phyloP scores from a whole-genome alignment of 139 green algal genomes.

The Coelastrella sp. region DNA sequence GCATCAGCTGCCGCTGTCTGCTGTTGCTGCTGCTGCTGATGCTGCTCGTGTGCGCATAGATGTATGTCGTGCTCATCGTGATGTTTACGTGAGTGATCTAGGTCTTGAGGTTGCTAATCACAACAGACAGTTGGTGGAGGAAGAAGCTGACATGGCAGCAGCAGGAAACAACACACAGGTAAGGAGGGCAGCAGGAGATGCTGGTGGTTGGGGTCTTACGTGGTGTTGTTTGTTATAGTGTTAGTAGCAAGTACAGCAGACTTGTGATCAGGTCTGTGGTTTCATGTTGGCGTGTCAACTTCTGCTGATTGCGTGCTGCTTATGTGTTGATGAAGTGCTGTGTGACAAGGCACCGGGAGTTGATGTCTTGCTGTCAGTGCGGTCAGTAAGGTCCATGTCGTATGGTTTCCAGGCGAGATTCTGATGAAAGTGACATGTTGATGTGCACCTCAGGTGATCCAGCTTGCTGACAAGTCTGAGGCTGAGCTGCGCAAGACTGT shows the following conservation, averaged over 20 bases:
- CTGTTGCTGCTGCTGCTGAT: conserved; percentile 27
- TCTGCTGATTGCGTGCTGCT: too few relatives aligned
- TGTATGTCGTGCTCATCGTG: neutral
- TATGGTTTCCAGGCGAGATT: too few relatives aligned
- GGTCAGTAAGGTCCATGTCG: too few relatives aligned
- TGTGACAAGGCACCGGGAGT: too few relatives aligned
- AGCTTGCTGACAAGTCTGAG: neutral
- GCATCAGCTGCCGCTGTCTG: conserved; percentile 15
- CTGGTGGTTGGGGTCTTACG: too few relatives aligned
- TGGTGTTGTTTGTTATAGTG: too few relatives aligned
- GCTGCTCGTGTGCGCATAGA: conserved; percentile 19
- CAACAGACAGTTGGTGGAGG: conserved; percentile 1
- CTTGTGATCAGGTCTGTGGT: neutral
- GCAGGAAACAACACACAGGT: neutral
- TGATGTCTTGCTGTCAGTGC: too few relatives aligned
- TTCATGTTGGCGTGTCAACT: neutral
- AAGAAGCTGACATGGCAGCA: conserved; percentile 2
- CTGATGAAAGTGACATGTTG: too few relatives aligned
- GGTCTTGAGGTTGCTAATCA: neutral
- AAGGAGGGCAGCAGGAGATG: too few relatives aligned
- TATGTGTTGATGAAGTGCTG: too few relatives aligned
- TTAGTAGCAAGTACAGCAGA: too few relatives aligned
- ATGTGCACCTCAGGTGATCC: neutral
- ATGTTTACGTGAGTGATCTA: conserved; percentile 41
- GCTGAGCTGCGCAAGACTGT: conserved; percentile 16